Base-by-base conservation (phyloP, 2,329 filamentous ascomycete genomes). In the Conoideocrella luteorostrata region DNA sequence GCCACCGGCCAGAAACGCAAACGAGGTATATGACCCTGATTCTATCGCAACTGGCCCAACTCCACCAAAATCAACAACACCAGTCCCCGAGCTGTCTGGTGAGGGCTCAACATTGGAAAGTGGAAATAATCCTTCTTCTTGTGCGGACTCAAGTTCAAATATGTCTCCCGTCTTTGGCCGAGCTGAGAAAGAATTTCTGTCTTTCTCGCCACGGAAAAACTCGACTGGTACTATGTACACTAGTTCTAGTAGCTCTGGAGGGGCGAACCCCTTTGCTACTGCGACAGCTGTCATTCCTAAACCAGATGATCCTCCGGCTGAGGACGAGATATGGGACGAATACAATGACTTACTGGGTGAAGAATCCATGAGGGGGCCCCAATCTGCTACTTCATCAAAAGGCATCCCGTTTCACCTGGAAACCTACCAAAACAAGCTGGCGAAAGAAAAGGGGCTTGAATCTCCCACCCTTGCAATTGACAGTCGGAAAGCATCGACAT, bases 241-340 rank as follows among this genome's bases (percentile, higher is more conserved):
- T 7, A 61, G 24, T 4, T 84, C 86, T 1, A 86, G 80, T 56
- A 87, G 78, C 53, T 88, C 85, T 2, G 80, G 40, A 5, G 37
- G 78, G 1, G 63, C 75, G 12, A 67, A 74, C 40, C 80, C 76
- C 44, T 80, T 75, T 50, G 72, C 74, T 11, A 75, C 76, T 5
- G 78, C 82, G 4, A 86, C 81, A 13, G 82, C 86, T 6, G 66
- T 88, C 3, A 69, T 86, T 18, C 84, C 85, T 1, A 67, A 70
- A 3, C 71, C 78, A 2, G 71, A 70, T 35, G 78, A 80, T 4
- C 82, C 79, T 0, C 73, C 83, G 4, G 79, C 70, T 1, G 86
- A 94, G 51, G 91, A 96, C 54, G 91, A 96, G 58, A 77, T 95
- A 2, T 97, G 91, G 91, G 83, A 90, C 41, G 91, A 95, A 63